Conservation (phyloP, 805 yeast genomes). For the Wilhelminamyces savonicus region DNA sequence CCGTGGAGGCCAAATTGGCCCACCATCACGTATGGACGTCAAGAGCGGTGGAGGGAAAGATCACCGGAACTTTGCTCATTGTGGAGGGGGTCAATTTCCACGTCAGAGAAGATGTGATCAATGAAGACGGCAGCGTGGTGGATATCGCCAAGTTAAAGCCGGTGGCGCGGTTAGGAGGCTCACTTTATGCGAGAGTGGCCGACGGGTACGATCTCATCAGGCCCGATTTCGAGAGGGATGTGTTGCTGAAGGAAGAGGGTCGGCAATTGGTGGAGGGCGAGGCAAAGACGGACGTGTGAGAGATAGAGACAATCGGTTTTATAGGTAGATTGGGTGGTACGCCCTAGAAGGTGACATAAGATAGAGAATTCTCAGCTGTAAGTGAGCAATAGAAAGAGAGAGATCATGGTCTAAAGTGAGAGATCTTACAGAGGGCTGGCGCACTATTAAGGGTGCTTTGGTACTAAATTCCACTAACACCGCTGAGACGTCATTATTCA, state of each 20-base stretch:
- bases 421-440: too few relatives aligned
- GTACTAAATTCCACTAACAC: too few relatives aligned
- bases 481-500: too few relatives aligned
- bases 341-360: too few relatives aligned
- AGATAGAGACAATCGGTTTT: too few relatives aligned
- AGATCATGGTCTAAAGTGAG: too few relatives aligned
- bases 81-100: slow-evolving; percentile 56
- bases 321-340: too few relatives aligned
- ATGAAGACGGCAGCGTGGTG: slow-evolving; percentile 30
- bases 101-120: slow-evolving; percentile 47
- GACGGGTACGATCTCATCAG: slow-evolving; percentile 43
- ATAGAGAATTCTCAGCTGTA: too few relatives aligned
- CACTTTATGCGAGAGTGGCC: slow-evolving; percentile 38
- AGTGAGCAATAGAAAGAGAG: too few relatives aligned
- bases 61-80: slow-evolving; percentile 34
- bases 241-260: too few relatives aligned
- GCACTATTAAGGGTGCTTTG: too few relatives aligned
- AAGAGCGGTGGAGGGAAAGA: slow-evolving; percentile 23
- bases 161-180: slow-evolving; percentile 45
- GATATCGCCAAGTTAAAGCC: slow-evolving; percentile 48
- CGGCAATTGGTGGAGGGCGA: slow-evolving; percentile 1
- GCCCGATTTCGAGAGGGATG: slow-evolving; percentile 34
- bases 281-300: too few relatives aligned
- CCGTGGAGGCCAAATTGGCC: slow-evolving; percentile 48
- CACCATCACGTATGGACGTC: slow-evolving; percentile 40